Percentiles rank a stretch among this genome's conserved stretches.
phyloP scores from a whole-genome alignment of 2,329 filamentous ascomycete genomes.

The Colletotrichum echinochloae region DNA sequence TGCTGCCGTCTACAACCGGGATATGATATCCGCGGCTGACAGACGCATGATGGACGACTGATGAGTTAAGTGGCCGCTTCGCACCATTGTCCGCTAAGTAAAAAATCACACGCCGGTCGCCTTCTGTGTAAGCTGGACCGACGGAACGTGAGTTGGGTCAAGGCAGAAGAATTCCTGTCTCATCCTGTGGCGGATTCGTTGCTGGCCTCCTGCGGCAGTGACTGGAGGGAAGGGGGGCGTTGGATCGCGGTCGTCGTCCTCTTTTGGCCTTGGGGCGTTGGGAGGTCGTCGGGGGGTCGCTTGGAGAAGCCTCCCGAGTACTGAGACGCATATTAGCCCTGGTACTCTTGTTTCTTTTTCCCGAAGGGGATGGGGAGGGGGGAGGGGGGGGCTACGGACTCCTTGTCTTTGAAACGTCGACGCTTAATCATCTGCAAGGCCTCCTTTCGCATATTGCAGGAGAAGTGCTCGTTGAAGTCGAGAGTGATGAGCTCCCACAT shows the following conservation, averaged over 20 bases:
- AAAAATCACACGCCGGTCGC: too few relatives aligned
- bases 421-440: constrained; percentile 39
- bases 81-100: background rate
- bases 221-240: constrained; percentile 13
- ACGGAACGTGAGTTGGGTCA: background rate
- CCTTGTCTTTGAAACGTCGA: constrained; percentile 36
- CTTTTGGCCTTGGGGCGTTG: constrained; percentile 29
- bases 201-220: constrained; percentile 7
- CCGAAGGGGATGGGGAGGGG: background rate
- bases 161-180: background rate
- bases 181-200: constrained; percentile 22
- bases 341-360: background rate
- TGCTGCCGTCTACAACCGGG: background rate
- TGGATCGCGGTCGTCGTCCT: constrained; percentile 30
- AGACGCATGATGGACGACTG: background rate
- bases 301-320: constrained; percentile 28
- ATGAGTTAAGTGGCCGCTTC: background rate
- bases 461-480: constrained; percentile 38
- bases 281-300: background rate
- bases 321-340: constrained; percentile 4
- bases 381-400: constrained; percentile 7
- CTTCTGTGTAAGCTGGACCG: too few relatives aligned
- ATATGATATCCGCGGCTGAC: background rate
- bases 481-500: constrained; percentile 40
- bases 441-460: constrained; percentile 38